Evolutionary conservation across 345 rosid species (phyloP).

Genomic region (Eutrema yunnanense): DNA sequence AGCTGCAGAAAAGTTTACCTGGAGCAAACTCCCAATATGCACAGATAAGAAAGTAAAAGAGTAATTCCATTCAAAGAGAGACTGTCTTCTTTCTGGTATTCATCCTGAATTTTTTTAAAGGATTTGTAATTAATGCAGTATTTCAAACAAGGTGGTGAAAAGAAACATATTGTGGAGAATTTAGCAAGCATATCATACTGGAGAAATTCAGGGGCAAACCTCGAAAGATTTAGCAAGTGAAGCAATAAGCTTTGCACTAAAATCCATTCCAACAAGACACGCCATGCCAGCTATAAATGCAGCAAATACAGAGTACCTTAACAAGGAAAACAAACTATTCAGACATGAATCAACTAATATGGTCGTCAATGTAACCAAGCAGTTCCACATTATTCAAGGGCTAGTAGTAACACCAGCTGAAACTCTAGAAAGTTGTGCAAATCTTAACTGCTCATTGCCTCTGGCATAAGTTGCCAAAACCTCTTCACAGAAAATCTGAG

Average conservation of each 20-base stretch:
- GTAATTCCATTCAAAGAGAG: constrained; percentile 76
- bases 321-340: constrained; percentile 8
- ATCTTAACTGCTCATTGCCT: constrained; percentile 85
- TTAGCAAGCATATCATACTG: background rate
- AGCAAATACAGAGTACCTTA: constrained; percentile 82
- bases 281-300: constrained; percentile 93
- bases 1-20: constrained; percentile 42
- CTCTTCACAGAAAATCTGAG: constrained; percentile 71
- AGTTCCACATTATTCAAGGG: background rate
- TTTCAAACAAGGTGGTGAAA: background rate
- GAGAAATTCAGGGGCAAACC: constrained; percentile 37
- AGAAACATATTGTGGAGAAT: background rate
- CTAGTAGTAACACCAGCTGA: background rate
- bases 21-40: constrained; percentile 78
- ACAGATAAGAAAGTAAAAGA: constrained; percentile 71
- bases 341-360: background rate
- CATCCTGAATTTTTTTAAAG: constrained; percentile 45
- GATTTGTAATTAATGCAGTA: background rate
- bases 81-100: constrained; percentile 69
- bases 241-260: constrained; percentile 81
- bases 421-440: constrained; percentile 9
- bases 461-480: constrained; percentile 72
- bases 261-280: constrained; percentile 75
- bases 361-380: background rate
- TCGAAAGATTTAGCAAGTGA: constrained; percentile 70